These are phyloP conservation scores for Podila epicladia DNA, from an alignment of 192 early-diverging fungal genomes.

Conservation along the genomic window DNA sequence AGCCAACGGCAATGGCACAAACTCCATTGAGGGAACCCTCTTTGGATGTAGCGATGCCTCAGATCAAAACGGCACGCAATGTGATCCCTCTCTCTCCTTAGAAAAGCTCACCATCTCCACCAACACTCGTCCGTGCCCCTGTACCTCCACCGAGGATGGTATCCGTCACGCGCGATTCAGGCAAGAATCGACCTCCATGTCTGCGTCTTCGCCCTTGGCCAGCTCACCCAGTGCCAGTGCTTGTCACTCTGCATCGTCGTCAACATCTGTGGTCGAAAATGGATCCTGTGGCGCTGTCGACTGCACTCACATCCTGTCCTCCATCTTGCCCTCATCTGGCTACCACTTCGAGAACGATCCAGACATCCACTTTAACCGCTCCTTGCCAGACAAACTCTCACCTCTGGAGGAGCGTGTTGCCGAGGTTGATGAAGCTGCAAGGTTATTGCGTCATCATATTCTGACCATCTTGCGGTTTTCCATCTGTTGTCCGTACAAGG, in stretches of 20 bases:
- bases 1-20: slow-evolving; percentile 3
- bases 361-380: slow-evolving; percentile 49
- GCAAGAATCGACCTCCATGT: slow-evolving; percentile 32
- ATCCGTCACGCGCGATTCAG: slow-evolving; percentile 13
- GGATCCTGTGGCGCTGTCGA: neutral
- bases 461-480: slow-evolving; percentile 60
- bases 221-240: slow-evolving; percentile 14
- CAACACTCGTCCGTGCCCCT: slow-evolving; percentile 7
- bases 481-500: slow-evolving; percentile 58
- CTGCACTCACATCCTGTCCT: slow-evolving; percentile 8
- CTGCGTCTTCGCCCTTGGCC: slow-evolving; percentile 27
- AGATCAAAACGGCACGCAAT: neutral
- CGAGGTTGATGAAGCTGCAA: slow-evolving; percentile 44
- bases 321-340: slow-evolving; percentile 30
- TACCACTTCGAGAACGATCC: slow-evolving; percentile 52
- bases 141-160: slow-evolving; percentile 9
- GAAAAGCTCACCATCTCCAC: slow-evolving; percentile 52
- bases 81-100: slow-evolving; percentile 6
- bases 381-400: slow-evolving; percentile 43
- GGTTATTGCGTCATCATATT: slow-evolving; percentile 54
- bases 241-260: slow-evolving; percentile 36
- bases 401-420: slow-evolving; percentile 47
- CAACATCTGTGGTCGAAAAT: slow-evolving; percentile 14
- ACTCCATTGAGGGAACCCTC: neutral
- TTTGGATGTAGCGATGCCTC: neutral